Evolutionary conservation across 108 stramenopile genomes (phyloP).

Genomic region (Pseudonitzschia pungens): DNA sequence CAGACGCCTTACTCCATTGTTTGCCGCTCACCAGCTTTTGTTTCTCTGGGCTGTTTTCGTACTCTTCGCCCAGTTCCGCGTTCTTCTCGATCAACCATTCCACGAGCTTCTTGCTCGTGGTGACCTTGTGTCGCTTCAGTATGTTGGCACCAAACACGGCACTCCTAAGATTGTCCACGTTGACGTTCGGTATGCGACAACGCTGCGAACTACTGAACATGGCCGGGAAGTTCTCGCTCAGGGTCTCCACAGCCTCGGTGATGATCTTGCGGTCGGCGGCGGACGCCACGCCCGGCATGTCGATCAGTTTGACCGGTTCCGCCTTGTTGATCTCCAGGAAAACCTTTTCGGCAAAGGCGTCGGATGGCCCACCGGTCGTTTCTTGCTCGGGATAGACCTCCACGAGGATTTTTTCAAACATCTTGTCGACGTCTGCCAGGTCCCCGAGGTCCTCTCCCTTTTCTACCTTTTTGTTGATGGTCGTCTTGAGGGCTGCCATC

Average conservation of each 20-base stretch:
- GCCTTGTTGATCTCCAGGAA: constrained; percentile 90
- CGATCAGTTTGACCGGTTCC: constrained; percentile 80
- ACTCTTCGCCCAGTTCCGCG: constrained; percentile 11
- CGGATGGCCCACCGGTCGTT: constrained; percentile 1
- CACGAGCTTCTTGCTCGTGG: constrained; percentile 42
- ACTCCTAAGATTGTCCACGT: constrained; percentile 83
- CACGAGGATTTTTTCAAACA: constrained; percentile 56
- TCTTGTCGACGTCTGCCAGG: background rate
- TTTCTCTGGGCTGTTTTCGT: constrained; percentile 4
- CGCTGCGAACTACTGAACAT: constrained; percentile 78
- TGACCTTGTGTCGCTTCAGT: constrained; percentile 43
- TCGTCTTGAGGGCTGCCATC: constrained; percentile 51
- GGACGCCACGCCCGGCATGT: constrained; percentile 69
- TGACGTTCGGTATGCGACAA: constrained; percentile 81
- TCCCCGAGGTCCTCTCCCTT: constrained; percentile 10
- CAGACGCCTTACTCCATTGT: constrained; percentile 54
- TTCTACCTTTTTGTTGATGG: constrained; percentile 5
- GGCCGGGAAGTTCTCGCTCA: constrained; percentile 49
- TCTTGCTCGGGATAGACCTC: constrained; percentile 64
- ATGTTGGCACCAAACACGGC: constrained; percentile 69
- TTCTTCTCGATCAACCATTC: constrained; percentile 65
- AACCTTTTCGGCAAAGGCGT: constrained; percentile 53
- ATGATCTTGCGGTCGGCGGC: constrained; percentile 59
- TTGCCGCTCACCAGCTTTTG: constrained; percentile 31
- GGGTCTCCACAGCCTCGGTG: constrained; percentile 51